Base-by-base conservation (phyloP, 345 rosid species). In the Eucalyptus pauciflora region DNA sequence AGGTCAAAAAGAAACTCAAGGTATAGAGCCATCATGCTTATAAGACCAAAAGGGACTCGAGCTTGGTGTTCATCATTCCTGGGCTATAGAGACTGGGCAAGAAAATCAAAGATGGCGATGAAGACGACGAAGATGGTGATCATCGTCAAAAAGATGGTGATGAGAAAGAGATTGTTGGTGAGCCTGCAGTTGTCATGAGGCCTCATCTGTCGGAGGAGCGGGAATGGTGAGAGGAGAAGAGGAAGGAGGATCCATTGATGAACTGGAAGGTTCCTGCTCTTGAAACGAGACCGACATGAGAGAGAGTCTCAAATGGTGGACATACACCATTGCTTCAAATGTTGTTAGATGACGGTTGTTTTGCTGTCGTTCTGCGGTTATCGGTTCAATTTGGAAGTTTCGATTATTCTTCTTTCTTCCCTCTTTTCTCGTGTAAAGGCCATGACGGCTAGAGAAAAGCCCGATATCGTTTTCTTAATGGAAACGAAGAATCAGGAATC, bases 121-220 rank as follows among this genome's bases (percentile, higher is more conserved):
- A 92, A 29, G 90, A 91, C 29, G 24, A n/a, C 1, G 31, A 62
- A 29, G 86, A 71, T 25, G 37, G 11, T 18, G 69, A 86, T 22
- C 46, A 45, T 31, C 41, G 31, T 33, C 18, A 22, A 45, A 43
- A 79, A 37, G 64, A 20, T 29, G 27, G 50, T 13, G 56, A 67
- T 16, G 81, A 69, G 43, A 69, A 31, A 69, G 43, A 1, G 79
- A 31, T 11, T 69, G 43, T 17, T 17, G 50, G 49, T 31, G 86
- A 46, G 49, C 5, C 45, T 41, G 86, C 86, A 16, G 85, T 49
- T 79, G 90, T 94, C 87, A 50, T 90, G 11, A 95, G 97, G 90
- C 97, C 99, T 81, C 95, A 97, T 89, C 92, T 97, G 22, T 96
- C 96, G 11, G 97, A 96, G 92, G 96, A 96, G 16, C 95, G 99